A percentile compares a stretch with the other conserved stretches of the same genome.
Conservation (phyloP, 2,329 filamentous ascomycete species). For the Hymenoscyphus albidus region DNA sequence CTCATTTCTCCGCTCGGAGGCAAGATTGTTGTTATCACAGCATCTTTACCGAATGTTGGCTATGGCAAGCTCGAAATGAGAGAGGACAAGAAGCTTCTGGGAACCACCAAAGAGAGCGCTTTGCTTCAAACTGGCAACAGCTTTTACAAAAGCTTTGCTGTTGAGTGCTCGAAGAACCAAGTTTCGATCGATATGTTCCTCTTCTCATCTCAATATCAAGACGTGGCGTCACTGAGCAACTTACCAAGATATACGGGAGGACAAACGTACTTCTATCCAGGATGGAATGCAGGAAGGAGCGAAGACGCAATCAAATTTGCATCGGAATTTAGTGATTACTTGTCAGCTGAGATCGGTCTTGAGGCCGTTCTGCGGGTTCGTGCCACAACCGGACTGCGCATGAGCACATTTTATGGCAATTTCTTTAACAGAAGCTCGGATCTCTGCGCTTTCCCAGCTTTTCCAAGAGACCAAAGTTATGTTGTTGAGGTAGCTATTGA, state of each 20-base stretch:
- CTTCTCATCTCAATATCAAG: slow-evolving; percentile 93
- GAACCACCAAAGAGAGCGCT: slow-evolving; percentile 84
- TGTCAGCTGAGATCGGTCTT: slow-evolving; percentile 93
- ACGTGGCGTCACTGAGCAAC: slow-evolving; percentile 94
- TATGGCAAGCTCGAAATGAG: slow-evolving; percentile 87
- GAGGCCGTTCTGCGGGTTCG: slow-evolving; percentile 95
- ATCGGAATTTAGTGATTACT: slow-evolving; percentile 90
- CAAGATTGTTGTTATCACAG: slow-evolving; percentile 88
- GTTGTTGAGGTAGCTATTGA: slow-evolving; percentile 98
- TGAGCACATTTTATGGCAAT: slow-evolving; percentile 98
- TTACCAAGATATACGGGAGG: slow-evolving; percentile 93
- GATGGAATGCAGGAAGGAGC: slow-evolving; percentile 85
- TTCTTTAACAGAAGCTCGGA: slow-evolving; percentile 99
- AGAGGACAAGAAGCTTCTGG: slow-evolving; percentile 93
- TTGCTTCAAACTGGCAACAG: slow-evolving; percentile 89
- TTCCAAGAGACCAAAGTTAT: slow-evolving; percentile 95
- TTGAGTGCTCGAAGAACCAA: slow-evolving; percentile 98
- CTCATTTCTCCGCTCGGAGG: slow-evolving; percentile 91
- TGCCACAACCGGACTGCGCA: slow-evolving; percentile 88
- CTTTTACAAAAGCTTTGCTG: slow-evolving; percentile 98
- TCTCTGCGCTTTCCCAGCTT: slow-evolving; percentile 95
- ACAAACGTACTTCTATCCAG: slow-evolving; percentile 97
- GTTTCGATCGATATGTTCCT: slow-evolving; percentile 98
- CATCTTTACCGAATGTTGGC: slow-evolving; percentile 85
- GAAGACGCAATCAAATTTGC: slow-evolving; percentile 99